Conservation (phyloP, 139 green algal genomes). For the Gonium pectorale region DNA sequence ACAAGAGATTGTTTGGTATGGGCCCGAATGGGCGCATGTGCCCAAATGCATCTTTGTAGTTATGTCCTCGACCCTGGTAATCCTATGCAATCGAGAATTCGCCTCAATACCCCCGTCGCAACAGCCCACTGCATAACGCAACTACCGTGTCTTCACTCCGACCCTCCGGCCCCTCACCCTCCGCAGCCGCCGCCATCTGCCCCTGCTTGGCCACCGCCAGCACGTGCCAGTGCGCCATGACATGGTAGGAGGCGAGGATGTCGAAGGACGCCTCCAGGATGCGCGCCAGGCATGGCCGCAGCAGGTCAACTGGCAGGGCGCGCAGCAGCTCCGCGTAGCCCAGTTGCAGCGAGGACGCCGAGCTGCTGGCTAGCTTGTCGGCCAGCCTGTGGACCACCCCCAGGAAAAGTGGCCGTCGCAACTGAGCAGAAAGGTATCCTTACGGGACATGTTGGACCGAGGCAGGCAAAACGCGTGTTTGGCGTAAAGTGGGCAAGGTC, state of each 20-base stretch:
- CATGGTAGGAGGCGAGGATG: conserved; percentile 61
- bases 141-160: neutral
- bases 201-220: conserved; percentile 45
- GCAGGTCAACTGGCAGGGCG: conserved; percentile 55
- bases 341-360: conserved; percentile 43
- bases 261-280: conserved; percentile 64
- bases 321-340: conserved; percentile 60
- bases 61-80: too few species aligned
- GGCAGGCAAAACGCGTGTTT: too few species aligned
- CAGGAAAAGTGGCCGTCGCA: too few species aligned
- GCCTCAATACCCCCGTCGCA: too few species aligned
- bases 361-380: conserved; percentile 31
- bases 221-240: conserved; percentile 60
- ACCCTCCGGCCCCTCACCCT: neutral
- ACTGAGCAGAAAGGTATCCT: too few species aligned
- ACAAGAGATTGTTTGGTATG: too few species aligned
- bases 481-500: too few species aligned
- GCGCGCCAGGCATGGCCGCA: conserved; percentile 63
- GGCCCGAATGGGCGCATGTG: too few species aligned
- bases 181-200: conserved; percentile 18
- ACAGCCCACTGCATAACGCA: too few species aligned
- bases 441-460: too few species aligned
- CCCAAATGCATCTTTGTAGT: too few species aligned
- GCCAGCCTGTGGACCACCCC: conserved; percentile 37
- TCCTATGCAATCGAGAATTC: too few species aligned